phyloP scores from a whole-genome alignment of 2,329 filamentous ascomycete species.

The Aspergillus intermedius region DNA sequence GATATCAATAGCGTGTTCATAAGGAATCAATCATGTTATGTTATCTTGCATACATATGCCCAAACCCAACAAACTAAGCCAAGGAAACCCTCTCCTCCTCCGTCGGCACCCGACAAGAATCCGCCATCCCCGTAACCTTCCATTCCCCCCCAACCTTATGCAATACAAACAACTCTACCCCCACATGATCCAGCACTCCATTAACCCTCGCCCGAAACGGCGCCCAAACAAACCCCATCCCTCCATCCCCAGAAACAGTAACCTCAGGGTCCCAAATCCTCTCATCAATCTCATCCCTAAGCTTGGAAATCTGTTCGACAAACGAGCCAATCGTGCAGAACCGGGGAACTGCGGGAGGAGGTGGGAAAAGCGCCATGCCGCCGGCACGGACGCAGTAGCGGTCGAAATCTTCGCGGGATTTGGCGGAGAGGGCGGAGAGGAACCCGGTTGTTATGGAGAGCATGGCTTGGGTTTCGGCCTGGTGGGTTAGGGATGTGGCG shows the following conservation, averaged over 20 bases:
- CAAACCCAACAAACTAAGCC: neutral
- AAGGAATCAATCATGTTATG: neutral
- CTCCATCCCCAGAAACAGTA: constrained; percentile 22
- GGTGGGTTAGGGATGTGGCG: neutral
- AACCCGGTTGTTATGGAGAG: constrained; percentile 24
- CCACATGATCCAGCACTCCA: constrained; percentile 30
- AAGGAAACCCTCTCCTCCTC: constrained; percentile 21
- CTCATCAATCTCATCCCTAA: constrained; percentile 28
- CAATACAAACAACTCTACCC: constrained; percentile 28
- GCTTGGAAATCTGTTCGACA: constrained; percentile 23
- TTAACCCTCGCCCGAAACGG: constrained; percentile 31
- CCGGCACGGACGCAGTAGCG: constrained; percentile 29
- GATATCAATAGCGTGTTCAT: no score
- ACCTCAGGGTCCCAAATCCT: constrained; percentile 30
- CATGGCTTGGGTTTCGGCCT: constrained; percentile 9
- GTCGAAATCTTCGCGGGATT: constrained; percentile 26
- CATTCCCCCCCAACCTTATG: constrained; percentile 27
- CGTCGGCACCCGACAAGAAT: constrained; percentile 28
- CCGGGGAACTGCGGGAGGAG: constrained; percentile 21
- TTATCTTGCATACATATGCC: neutral
- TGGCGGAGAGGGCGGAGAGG: constrained; percentile 23
- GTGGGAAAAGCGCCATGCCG: constrained; percentile 30
- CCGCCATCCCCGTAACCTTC: constrained; percentile 31
- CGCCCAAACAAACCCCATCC: constrained; percentile 29
- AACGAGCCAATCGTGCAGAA: constrained; percentile 32